These are phyloP conservation scores for Urostyla sp. DNA, from an alignment of 73 alveolate genomes.

Conservation along the genomic window DNA sequence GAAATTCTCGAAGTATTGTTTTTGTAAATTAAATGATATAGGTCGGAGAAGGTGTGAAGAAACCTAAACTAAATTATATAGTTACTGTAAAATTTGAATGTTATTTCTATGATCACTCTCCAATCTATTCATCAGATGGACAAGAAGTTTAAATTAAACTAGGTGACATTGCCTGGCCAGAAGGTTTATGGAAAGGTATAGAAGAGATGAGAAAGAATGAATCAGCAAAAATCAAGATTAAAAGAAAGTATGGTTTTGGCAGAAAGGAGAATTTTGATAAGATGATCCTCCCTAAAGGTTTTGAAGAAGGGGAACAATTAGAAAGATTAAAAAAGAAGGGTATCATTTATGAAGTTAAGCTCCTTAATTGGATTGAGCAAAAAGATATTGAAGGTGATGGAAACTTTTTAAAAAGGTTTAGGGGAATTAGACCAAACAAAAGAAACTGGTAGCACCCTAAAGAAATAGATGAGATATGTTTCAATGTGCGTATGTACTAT, in stretches of 20 bases:
- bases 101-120: constrained; percentile 64
- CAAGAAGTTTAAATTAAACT: constrained; percentile 26
- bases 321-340: constrained; percentile 54
- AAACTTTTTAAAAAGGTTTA: constrained; percentile 24
- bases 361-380: constrained; percentile 61
- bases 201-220: constrained; percentile 68
- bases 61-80: constrained; percentile 21
- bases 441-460: constrained; percentile 57
- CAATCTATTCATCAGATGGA: constrained; percentile 28
- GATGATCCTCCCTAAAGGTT: constrained; percentile 65
- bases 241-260: constrained; percentile 63
- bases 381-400: constrained; percentile 58
- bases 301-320: constrained; percentile 33
- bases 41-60: constrained; percentile 45
- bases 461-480: constrained; percentile 63
- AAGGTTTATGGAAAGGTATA: constrained; percentile 62
- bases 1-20: constrained; percentile 26
- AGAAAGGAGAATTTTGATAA: constrained; percentile 39
- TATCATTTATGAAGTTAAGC: constrained; percentile 64
- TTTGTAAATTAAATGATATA: background rate
- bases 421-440: background rate
- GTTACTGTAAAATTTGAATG: constrained; percentile 26
- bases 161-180: constrained; percentile 64
- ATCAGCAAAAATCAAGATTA: constrained; percentile 58
- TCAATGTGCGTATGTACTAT: constrained; percentile 29